Evolutionary conservation across 2,329 filamentous ascomycete species (phyloP), one percentile per base, ranked within the genome.

Genomic region (Penicillium sp.): DNA sequence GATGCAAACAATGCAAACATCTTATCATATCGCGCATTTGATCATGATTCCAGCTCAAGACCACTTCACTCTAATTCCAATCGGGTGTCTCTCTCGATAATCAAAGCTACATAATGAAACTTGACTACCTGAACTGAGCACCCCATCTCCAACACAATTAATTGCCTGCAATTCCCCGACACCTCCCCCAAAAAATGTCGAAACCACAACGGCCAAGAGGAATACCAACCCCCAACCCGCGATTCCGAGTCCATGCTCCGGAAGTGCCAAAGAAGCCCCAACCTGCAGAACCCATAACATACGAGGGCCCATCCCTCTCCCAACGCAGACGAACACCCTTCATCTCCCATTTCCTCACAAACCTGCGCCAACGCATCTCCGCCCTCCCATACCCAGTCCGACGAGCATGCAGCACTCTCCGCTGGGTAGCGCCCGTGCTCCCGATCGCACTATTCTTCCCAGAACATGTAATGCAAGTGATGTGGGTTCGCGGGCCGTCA

Each of bases 401-500:
- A 49, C 56, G 54, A 18, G 66, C 66, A 37, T 56, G 66, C 34
- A 67, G 70, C 43, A 55, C 63, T 31, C 55, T 72, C 34, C 66
- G 69, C 39, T 49, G 69, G 50, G 48, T 72, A n/a, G 67, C 65
- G 2, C 70, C 75, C 10, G 53, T 74, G 16, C 50, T 74, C 16
- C 74, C 77, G 2, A 74, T 77, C 55, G 60, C 70, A 0, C 63
- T 73, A 10, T 73, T 76, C 57, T 66, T 78, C 62, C 68, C 70
- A 24, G 72, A 76, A 55, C 71, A 79, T 58, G 68, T 77, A 38
- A 58, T 72, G 45, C 70, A 75, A 34, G 61, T 77, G 26, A 74
- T 77, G 68, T 73, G 72, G 66, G 75, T 80, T 43, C 68, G 66
- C 14, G 78, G 78, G 0, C 73, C 74, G 5, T 91, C 88, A 20